Base-by-base conservation (phyloP, 371 early-diverging fungal genomes). In the Mortierella sp. region DNA sequence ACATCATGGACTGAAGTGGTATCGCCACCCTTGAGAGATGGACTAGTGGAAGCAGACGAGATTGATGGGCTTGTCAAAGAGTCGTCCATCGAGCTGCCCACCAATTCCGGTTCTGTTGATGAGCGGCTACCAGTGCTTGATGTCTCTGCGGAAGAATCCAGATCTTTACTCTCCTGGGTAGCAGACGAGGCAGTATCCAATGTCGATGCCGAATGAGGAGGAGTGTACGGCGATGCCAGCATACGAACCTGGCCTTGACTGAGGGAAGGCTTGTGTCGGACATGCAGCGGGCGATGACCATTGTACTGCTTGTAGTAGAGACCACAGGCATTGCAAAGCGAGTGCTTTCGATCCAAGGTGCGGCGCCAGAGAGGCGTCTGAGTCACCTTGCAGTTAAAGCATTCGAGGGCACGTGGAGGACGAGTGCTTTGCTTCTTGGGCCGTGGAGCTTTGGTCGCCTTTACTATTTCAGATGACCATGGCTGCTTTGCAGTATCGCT, bases 261-360 rank as follows among this genome's bases (percentile, higher is more conserved):
- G 30, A 58, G 45, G 21, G 72, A 83, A 57, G 85, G 85, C 75
- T 88, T 90, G 66, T 87, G 85, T 14, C 88, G 88, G 30, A 88
- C 83, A 66, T 85, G 83, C 29, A 89, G 82, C 16, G 93, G 93
- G 12, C 92, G 86, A 60, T 93, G 92, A 1, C 82, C 84, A 28
- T 90, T 87, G 81, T 92, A 91, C 64, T 90, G 91, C 81, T 92
- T 93, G 68, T 85, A 92, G 79, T 92, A 94, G 7, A 93, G 83
- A 18, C 92, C 93, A 73, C 95, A 95, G 4, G 95, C 94, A 81
- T 95, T 95, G 79, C 94, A 95, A 15, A 95, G 84, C 14, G 88
- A 87, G 67, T 93, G 92, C 60, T 84, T 84, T 47, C 90, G 86
- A 68, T 94, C 94, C 37, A 90, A 84, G 19, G 94, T 92, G 21